Conservation (phyloP, 352 stramenopile genomes). For the Globisporangium yorkense region DNA sequence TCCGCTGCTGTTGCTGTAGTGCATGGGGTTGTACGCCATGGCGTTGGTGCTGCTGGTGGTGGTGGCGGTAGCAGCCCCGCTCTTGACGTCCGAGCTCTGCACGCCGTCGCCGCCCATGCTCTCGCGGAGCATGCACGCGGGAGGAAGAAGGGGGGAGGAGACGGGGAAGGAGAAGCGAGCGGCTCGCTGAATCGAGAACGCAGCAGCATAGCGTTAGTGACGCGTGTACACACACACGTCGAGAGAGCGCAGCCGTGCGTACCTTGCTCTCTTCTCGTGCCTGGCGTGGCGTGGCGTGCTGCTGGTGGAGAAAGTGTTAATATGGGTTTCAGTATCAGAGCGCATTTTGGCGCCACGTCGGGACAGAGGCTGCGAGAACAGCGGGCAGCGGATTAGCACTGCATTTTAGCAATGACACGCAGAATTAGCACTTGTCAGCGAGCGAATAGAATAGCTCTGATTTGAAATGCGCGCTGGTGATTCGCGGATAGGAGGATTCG, state of each 20-base stretch:
- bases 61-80: not conserved
- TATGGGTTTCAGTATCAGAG: conserved; percentile 2
- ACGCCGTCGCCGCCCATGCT: conserved; percentile 1
- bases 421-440: not conserved
- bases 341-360: not conserved
- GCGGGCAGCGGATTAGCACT: not conserved
- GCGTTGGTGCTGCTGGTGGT: conserved; percentile 8
- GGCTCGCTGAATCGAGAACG: not conserved
- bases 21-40: conserved; percentile 3
- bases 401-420: not conserved
- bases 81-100: conserved; percentile 2
- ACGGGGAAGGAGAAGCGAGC: not conserved
- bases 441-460: not conserved
- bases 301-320: conserved; percentile 2
- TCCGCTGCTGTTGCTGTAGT: not conserved
- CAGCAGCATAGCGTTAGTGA: not conserved
- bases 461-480: not conserved
- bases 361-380: not conserved
- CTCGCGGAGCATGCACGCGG: not conserved
- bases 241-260: not conserved
- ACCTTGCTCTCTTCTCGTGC: not conserved
- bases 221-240: not conserved
- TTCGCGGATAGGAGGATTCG: not conserved
- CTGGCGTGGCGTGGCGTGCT: not conserved
- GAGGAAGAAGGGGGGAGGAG: not conserved